A percentile compares a stretch with the other conserved stretches of the same genome.
phyloP scores from a whole-genome alignment of 2,329 filamentous ascomycete genomes.

The Lachnellula subtilissima region DNA sequence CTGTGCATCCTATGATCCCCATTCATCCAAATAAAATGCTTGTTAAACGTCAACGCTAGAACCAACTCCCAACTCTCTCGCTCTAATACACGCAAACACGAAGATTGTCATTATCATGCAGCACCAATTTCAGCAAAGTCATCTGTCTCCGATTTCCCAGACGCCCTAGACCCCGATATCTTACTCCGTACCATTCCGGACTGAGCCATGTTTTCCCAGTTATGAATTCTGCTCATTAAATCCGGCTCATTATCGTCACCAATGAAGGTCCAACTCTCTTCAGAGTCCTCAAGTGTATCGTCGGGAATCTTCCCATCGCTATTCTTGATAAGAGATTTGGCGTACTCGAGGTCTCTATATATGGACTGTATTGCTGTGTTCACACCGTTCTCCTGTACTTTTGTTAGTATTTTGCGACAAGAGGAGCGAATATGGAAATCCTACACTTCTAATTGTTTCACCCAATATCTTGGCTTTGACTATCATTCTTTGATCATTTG shows the following conservation, averaged over 20 bases:
- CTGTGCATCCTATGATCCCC: background rate
- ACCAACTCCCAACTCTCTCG: background rate
- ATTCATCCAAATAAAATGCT: background rate
- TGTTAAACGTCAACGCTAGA: background rate
- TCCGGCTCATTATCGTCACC: slow-evolving; percentile 42
- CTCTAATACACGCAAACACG: background rate
- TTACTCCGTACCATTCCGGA: slow-evolving; percentile 14
- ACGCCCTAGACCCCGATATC: slow-evolving; percentile 14
- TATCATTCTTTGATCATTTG: slow-evolving; percentile 87
- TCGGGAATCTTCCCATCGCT: slow-evolving; percentile 50
- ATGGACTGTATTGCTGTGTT: slow-evolving; percentile 84
- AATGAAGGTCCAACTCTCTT: slow-evolving; percentile 89
- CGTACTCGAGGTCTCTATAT: slow-evolving; percentile 93
- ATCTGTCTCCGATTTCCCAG: slow-evolving; percentile 9
- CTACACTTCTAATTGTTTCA: slow-evolving; percentile 79
- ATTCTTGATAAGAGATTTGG: slow-evolving; percentile 72
- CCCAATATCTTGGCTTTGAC: slow-evolving; percentile 76
- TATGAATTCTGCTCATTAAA: slow-evolving; percentile 27
- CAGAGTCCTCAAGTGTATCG: slow-evolving; percentile 55
- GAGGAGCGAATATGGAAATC: slow-evolving; percentile 28
- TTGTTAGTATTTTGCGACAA: slow-evolving; percentile 27
- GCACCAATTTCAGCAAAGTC: background rate
- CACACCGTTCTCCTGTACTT: slow-evolving; percentile 76
- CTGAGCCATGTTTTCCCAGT: slow-evolving; percentile 30
- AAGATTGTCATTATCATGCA: background rate